These are phyloP conservation scores for Thalia dealbata DNA, from an alignment of 176 grass and related monocot genomes.

Conservation along the genomic window DNA sequence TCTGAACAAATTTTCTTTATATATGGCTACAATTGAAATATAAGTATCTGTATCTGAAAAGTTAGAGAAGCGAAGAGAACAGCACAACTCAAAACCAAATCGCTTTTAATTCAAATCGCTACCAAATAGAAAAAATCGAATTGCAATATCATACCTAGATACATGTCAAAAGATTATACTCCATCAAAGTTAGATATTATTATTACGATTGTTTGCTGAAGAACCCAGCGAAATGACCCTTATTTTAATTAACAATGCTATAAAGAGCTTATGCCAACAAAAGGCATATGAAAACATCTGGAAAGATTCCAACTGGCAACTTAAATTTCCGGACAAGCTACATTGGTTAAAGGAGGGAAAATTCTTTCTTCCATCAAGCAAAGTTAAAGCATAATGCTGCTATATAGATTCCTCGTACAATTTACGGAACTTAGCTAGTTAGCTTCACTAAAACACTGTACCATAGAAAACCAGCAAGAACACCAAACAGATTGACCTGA, in stretches of 20 bases:
- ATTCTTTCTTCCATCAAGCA: conserved; percentile 1
- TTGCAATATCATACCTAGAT: neutral
- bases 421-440: neutral
- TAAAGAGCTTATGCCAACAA: neutral
- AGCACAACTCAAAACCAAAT: neutral
- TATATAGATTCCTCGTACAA: neutral
- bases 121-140: neutral
- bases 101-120: too few relatives aligned
- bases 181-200: neutral
- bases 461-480: neutral
- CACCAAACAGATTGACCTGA: neutral
- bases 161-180: neutral
- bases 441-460: neutral
- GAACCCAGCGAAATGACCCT: neutral
- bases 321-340: too few relatives aligned
- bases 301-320: neutral
- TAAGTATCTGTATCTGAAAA: neutral
- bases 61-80: neutral
- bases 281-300: neutral
- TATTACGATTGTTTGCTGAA: neutral
- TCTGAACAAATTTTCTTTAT: too few relatives aligned
- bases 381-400: neutral
- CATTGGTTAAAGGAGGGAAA: neutral
- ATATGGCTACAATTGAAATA: too few relatives aligned
- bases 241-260: neutral